Evolutionary conservation across 1,284 basidiomycete genomes (phyloP), one percentile per base, ranked within the genome.

Genomic region (Leccinum subspadiceum): DNA sequence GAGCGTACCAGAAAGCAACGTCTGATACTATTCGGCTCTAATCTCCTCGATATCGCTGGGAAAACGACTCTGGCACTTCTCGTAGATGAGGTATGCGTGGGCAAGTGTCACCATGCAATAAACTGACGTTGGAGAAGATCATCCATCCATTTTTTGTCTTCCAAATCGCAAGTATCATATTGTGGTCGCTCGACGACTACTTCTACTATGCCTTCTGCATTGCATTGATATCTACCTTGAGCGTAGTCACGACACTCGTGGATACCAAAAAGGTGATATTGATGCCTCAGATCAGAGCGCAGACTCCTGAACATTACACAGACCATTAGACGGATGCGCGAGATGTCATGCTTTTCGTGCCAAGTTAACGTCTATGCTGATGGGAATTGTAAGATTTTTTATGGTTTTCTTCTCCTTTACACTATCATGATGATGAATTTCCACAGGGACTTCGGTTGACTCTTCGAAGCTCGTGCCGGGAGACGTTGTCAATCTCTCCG

Each of bases 141-240:
- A 89, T 98, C 35, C 95, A 98, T 72, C 95, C 95, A 1, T 98
- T 98, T 77, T 98, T 97, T 71, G 91, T 99, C 59, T 99, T 99
- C 75, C 97, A 99, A 82, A 90, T 99, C 65, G 95, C 95, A 53
- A 97, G 94, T 63, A 93, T 99, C 66, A 78, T 93, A 24, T 78
- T 99, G 9, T 99, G 97, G 97, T 91, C 90, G 3, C 68, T 98
- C 58, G 97, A 99, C 69, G 85, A 98, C 71, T 96, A 98, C 71
- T 96, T 92, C 73, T 98, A 97, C 72, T 99, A 99, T 73, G 97
- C 96, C 2, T 96, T 96, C 68, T 98, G 96, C 69, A 99, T 99
- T 66, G 94, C 90, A 39, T 78, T 96, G 56, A 99, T 99, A 68
- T 96, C 94, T 48, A 78, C 90, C 26, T 80, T 91, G 59, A 97